Conservation (phyloP, 2,329 filamentous ascomycete genomes). For the Paraphoma chrysanthemicola region DNA sequence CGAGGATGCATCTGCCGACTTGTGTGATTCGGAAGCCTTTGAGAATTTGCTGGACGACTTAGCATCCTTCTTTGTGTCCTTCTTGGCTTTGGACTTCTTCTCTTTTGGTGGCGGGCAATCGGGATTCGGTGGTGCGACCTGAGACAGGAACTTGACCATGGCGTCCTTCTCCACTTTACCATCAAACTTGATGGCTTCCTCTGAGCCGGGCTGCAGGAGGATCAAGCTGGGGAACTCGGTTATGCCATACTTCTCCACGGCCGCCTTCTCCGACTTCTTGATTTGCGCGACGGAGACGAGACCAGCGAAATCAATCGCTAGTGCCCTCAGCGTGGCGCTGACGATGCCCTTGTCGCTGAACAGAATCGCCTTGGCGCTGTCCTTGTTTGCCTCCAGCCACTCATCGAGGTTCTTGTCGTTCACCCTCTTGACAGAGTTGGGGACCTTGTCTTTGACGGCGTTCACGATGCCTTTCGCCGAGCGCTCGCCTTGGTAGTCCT, state of each 20-base stretch:
- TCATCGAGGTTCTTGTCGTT: constrained; percentile 78
- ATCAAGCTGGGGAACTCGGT: constrained; percentile 80
- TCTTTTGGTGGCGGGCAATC: constrained; percentile 67
- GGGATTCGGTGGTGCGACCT: constrained; percentile 79
- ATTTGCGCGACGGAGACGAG: constrained; percentile 82
- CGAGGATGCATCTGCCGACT: constrained; percentile 56
- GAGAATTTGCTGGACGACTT: constrained; percentile 58
- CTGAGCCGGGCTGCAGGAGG: constrained; percentile 74
- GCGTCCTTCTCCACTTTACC: constrained; percentile 85
- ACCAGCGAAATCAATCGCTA: constrained; percentile 90
- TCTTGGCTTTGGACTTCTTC: constrained; percentile 52
- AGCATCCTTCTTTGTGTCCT: constrained; percentile 54
- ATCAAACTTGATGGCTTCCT: constrained; percentile 74
- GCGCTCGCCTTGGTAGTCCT: constrained; percentile 88
- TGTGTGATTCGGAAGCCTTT: constrained; percentile 59
- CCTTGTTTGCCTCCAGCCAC: constrained; percentile 73
- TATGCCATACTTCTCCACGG: constrained; percentile 77
- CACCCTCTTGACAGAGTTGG: constrained; percentile 85
- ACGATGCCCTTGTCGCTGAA: constrained; percentile 94
- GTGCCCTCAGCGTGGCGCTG: constrained; percentile 78
- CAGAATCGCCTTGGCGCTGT: constrained; percentile 82
- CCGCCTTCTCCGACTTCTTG: constrained; percentile 76
- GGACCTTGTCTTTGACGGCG: constrained; percentile 83
- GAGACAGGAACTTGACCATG: constrained; percentile 82
- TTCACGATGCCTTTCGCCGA: constrained; percentile 88